Percentiles rank a stretch among this genome's conserved stretches.
Evolutionary conservation across 208 protist species (phyloP).

Genomic region (Polymyxa betae): DNA sequence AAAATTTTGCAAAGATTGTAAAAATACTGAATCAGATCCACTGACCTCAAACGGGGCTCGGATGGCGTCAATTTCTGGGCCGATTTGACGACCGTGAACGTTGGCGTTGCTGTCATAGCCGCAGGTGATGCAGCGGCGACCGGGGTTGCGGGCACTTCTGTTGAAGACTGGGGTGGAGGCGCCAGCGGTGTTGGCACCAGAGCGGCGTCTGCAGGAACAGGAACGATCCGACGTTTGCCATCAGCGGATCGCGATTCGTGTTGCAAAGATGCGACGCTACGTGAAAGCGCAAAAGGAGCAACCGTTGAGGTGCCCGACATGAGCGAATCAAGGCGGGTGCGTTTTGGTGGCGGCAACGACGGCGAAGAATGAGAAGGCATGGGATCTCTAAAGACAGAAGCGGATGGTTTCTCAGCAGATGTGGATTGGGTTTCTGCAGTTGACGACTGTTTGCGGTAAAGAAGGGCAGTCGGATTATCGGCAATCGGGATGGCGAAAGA

Average conservation of each 20-base stretch:
- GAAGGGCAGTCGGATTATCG: neutral
- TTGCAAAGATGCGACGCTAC: neutral
- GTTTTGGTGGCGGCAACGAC: neutral
- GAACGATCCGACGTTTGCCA: conserved; percentile 37
- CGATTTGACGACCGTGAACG: too few relatives aligned
- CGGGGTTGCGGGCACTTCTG: neutral
- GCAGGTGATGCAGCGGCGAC: neutral
- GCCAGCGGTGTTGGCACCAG: too few relatives aligned
- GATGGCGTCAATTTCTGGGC: too few relatives aligned
- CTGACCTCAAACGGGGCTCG: too few relatives aligned
- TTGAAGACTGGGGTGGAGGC: too few relatives aligned
- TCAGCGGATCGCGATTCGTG: conserved; percentile 18
- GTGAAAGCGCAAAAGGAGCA: neutral
- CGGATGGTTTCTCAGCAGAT: neutral
- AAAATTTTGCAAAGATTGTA: too few relatives aligned
- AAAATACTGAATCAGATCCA: too few relatives aligned
- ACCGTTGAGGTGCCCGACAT: neutral
- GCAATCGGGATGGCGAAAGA: neutral
- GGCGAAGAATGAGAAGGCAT: too few relatives aligned
- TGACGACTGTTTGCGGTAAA: neutral
- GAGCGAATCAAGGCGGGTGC: neutral
- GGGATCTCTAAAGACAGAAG: too few relatives aligned
- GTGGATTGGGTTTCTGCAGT: too few relatives aligned
- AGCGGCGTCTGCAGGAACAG: conserved; percentile 17
- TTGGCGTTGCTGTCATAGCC: neutral